Evolutionary conservation across 148 eudicot genomes (phyloP), one percentile per base, ranked within the genome.

Genomic region (Spergularia bocconei): DNA sequence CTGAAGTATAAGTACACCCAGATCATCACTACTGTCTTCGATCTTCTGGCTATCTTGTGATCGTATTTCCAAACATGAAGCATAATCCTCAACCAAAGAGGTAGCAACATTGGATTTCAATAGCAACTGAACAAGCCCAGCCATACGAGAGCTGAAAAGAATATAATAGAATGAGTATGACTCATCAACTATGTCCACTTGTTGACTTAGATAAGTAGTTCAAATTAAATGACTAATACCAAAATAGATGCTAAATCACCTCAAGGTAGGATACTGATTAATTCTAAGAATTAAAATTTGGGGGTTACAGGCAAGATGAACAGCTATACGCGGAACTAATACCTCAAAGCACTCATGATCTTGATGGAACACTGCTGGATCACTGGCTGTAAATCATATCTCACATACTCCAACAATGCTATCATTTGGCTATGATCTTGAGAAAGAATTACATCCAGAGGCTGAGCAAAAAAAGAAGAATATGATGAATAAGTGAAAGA

Each of bases 371-470:
- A 90, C 51, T 87, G 90, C 80, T 91, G 99, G 84, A 95, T 86
- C 61, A 84, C 88, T 36, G 96, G 96, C 64, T 83, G 89, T 67
- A 88, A 78, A 89, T 95, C 99, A 87, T 92, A 95, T 92, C 99
- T 84, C 68, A 92, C 92, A 79, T 92, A 95, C 83, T 95, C 99
- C 89, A 95, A 78, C 74, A 95, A 51, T 63, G 90, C 86, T 74
- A 92, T 86, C 80, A 91, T 88, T 80, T 92, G 99, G 84, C 84
- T 95, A 75, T 89, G 98, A 87, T 95, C 99, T 86, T 95, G 97
- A 79, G 90, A 84, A 75, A 95, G 94, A 38, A 95, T 84, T 38
- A 89, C 80, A 86, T 95, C 94, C 82, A 95, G 81, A 68, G 99
- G 94, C 99, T 95, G 69, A 13, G 87, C 84, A 82, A 39, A 48